phyloP scores from a whole-genome alignment of 805 yeast genomes.

The Spathaspora hagerdaliae region DNA sequence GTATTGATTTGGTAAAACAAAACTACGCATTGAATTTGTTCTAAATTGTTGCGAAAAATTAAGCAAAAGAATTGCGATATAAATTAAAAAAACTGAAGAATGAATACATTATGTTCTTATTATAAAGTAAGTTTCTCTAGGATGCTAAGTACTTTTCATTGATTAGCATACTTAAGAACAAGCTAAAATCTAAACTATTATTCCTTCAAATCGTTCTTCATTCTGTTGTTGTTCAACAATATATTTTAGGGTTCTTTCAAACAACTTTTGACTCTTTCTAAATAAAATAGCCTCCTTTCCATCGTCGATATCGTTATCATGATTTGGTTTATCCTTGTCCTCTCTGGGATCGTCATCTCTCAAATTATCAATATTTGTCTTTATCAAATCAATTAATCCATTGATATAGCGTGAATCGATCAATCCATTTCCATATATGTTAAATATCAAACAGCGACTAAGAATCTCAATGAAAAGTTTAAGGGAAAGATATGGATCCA shows the following conservation, averaged over 20 bases:
- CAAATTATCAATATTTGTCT: slow-evolving; percentile 54
- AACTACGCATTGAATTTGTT: too few relatives aligned
- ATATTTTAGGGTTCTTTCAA: slow-evolving; percentile 69
- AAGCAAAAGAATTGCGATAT: too few relatives aligned
- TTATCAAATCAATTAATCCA: slow-evolving; percentile 80
- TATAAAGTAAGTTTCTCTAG: too few relatives aligned
- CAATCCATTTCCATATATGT: slow-evolving; percentile 71
- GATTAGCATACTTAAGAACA: too few relatives aligned
- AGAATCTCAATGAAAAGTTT: slow-evolving; percentile 88
- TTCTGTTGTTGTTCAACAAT: slow-evolving; percentile 63
- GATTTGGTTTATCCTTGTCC: slow-evolving; percentile 5
- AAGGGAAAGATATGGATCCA: slow-evolving; percentile 70
- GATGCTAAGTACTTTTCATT: too few relatives aligned
- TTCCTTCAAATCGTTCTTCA: slow-evolving; percentile 65
- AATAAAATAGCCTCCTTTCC: slow-evolving; percentile 25
- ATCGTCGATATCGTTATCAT: slow-evolving; percentile 1
- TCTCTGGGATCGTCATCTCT: slow-evolving; percentile 16
- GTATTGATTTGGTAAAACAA: too few relatives aligned
- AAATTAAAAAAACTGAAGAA: too few relatives aligned
- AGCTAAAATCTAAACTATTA: slow-evolving; percentile 20
- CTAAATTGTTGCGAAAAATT: too few relatives aligned
- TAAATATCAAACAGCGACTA: slow-evolving; percentile 80
- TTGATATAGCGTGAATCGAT: slow-evolving; percentile 75
- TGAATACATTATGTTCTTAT: too few relatives aligned
- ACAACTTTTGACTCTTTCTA: slow-evolving; percentile 29